Percentiles rank a stretch among this genome's conserved stretches.
Conservation (phyloP, 2,329 filamentous ascomycete genomes). For the Sporothrix pallida region DNA sequence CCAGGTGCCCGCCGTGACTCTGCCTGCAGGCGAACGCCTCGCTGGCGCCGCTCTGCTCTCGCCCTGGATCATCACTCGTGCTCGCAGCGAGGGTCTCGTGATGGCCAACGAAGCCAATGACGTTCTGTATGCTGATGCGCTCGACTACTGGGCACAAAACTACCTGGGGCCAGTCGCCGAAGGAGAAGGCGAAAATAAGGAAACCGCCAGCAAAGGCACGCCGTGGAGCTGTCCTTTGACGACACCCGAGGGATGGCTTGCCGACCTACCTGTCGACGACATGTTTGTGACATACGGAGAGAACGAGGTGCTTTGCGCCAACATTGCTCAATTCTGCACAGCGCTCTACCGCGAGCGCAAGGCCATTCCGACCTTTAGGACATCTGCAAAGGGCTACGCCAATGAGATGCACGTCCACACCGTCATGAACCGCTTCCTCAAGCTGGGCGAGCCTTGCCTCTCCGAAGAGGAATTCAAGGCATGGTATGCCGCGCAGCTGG, state of each 20-base stretch:
- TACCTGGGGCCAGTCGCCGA: constrained; percentile 1
- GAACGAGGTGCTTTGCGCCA: constrained; percentile 23
- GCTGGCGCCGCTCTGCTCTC: constrained; percentile 30
- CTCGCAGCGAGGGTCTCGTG: constrained; percentile 14
- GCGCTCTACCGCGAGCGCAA: background rate
- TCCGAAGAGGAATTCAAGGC: constrained; percentile 24
- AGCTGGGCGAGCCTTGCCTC: constrained; percentile 20
- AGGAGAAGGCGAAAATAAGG: background rate
- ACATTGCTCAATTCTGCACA: background rate
- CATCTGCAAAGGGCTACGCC: constrained; percentile 6
- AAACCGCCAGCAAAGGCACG: background rate
- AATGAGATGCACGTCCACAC: constrained; percentile 31
- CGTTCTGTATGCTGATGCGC: constrained; percentile 7
- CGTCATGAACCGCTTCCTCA: constrained; percentile 31
- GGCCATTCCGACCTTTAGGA: background rate
- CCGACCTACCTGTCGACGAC: constrained; percentile 28
- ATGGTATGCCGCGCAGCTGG: constrained; percentile 40
- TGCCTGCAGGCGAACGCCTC: background rate
- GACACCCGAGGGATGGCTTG: constrained; percentile 24
- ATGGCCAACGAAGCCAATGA: constrained; percentile 16
- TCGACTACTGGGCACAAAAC: constrained; percentile 27
- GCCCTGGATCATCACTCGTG: constrained; percentile 22
- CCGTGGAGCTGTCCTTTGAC: constrained; percentile 28
- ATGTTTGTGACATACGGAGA: constrained; percentile 31
- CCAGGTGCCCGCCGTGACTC: background rate